phyloP scores from a whole-genome alignment of 192 early-diverging fungal genomes.

The Podila epigama region DNA sequence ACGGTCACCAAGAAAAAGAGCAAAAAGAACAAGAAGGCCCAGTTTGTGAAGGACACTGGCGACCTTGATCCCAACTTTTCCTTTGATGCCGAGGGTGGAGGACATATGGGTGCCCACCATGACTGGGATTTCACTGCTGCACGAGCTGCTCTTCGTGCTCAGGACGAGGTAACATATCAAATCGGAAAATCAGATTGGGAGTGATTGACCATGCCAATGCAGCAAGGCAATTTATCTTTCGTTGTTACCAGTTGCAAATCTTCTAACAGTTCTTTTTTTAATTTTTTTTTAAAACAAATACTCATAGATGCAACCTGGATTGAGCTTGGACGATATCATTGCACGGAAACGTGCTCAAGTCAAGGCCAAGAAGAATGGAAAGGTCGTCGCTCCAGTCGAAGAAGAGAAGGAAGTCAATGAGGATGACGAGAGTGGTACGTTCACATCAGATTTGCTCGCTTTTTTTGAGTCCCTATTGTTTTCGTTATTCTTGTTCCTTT shows the following conservation, averaged over 20 bases:
- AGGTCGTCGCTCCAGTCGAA: conserved; percentile 44
- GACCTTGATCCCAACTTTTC: conserved; percentile 79
- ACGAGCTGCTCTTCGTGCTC: conserved; percentile 72
- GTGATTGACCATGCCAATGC: too few species aligned
- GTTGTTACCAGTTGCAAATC: too few species aligned
- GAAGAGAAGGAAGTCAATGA: conserved; percentile 38
- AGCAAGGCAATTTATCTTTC: too few species aligned
- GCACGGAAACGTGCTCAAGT: conserved; percentile 30
- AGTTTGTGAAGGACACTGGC: conserved; percentile 40
- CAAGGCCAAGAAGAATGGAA: conserved; percentile 49
- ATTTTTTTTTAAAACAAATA: too few species aligned
- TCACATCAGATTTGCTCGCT: conserved; percentile 2
- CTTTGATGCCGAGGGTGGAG: conserved; percentile 80
- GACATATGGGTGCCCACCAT: conserved; percentile 61
- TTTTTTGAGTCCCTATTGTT: neutral
- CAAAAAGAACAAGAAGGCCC: conserved; percentile 47
- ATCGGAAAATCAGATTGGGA: conserved; percentile 2
- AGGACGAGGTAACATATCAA: conserved; percentile 50
- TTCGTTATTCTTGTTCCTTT: neutral
- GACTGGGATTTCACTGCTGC: conserved; percentile 86
- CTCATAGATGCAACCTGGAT: conserved; percentile 42
- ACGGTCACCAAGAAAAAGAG: conserved; percentile 43
- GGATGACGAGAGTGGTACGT: conserved; percentile 46
- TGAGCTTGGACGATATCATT: conserved; percentile 47
- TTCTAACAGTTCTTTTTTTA: too few species aligned